Evolutionary conservation across 768 basidiomycete species (phyloP).

Genomic region (Exsudoporus frostii): DNA sequence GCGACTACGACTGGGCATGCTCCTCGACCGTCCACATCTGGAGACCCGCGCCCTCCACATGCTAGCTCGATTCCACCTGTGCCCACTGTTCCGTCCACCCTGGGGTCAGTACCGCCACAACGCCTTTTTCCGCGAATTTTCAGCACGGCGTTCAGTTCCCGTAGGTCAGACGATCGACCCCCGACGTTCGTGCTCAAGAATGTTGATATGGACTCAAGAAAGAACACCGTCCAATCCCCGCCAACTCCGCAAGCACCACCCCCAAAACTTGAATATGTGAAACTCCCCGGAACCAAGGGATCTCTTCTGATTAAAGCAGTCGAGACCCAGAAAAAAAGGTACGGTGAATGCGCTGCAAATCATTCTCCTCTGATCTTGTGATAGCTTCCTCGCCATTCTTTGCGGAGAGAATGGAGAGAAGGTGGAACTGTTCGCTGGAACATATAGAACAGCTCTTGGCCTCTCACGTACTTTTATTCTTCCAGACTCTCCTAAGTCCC

Average conservation of each 20-base stretch:
- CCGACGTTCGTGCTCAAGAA: conserved; percentile 34
- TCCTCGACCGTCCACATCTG: conserved; percentile 37
- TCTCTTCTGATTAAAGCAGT: conserved; percentile 81
- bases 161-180: conserved; percentile 58
- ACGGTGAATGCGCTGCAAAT: neutral
- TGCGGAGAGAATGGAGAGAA: conserved; percentile 93
- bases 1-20: conserved; percentile 10
- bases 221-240: conserved; percentile 31
- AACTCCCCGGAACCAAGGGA: conserved; percentile 87
- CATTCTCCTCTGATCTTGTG: neutral
- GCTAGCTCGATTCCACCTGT: conserved; percentile 17
- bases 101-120: conserved; percentile 41
- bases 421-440: conserved; percentile 90
- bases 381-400: conserved; percentile 86
- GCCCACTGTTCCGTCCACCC: conserved; percentile 29
- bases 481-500: conserved; percentile 83
- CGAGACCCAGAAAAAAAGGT: conserved; percentile 90
- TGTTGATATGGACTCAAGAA: conserved; percentile 41
- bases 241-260: conserved; percentile 56
- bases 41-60: conserved; percentile 25
- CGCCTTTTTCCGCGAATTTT: conserved; percentile 73
- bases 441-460: conserved; percentile 83
- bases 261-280: conserved; percentile 88
- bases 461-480: conserved; percentile 92
- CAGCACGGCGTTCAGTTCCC: conserved; percentile 55